These are phyloP conservation scores for Cydonia oblonga DNA, from an alignment of 331 rosid genomes.

Conservation along the genomic window DNA sequence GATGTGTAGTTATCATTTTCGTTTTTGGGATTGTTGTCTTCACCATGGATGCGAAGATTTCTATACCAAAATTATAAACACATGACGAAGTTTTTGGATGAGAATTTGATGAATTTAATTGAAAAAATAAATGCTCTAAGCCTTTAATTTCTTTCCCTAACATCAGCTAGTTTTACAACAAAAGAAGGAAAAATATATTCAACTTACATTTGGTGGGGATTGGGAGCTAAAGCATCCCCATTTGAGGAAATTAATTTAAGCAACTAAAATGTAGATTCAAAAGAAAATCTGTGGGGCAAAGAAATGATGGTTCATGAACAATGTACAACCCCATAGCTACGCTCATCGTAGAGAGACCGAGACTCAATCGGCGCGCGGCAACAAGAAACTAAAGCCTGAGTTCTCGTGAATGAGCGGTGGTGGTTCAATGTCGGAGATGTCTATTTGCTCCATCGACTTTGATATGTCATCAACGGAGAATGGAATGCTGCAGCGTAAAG, in stretches of 20 bases:
- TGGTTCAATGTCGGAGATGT: constrained; percentile 56
- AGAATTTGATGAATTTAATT: background rate
- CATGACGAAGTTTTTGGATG: background rate
- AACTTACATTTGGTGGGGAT: background rate
- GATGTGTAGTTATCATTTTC: background rate
- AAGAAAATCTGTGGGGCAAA: background rate
- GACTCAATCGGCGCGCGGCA: constrained; percentile 55
- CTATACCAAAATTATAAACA: background rate
- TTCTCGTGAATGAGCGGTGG: constrained; percentile 65
- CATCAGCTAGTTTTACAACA: constrained; percentile 1
- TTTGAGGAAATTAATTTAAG: too few relatives aligned
- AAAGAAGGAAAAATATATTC: background rate
- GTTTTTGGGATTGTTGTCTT: background rate
- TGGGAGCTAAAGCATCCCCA: background rate
- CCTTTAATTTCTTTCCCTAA: background rate
- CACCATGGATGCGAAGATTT: background rate
- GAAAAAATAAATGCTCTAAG: background rate
- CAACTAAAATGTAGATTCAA: background rate
- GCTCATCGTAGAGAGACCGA: background rate
- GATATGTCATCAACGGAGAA: constrained; percentile 82
- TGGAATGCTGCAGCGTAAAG: constrained; percentile 51
- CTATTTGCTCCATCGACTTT: constrained; percentile 68
- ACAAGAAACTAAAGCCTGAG: constrained; percentile 76
- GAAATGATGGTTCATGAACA: background rate
- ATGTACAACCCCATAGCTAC: background rate